Percentiles rank a stretch among this genome's conserved stretches.
phyloP scores from a whole-genome alignment of 2,329 filamentous ascomycete species.

The Elsinoe ampelina region DNA sequence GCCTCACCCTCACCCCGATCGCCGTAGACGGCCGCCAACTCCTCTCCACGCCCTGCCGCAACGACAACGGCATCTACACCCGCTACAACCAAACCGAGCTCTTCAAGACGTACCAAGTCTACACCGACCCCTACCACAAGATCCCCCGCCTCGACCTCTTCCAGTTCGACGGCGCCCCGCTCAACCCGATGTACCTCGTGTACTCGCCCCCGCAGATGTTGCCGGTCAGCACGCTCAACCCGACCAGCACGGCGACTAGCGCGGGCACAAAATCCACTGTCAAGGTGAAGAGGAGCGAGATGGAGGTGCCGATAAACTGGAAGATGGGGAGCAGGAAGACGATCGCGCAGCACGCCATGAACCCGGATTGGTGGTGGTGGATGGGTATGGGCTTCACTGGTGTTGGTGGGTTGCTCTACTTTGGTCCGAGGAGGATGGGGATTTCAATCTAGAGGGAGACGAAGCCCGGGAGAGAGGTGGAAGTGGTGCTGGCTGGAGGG shows the following conservation, averaged over 20 bases:
- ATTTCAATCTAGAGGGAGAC: slow-evolving; percentile 16
- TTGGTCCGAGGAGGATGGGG: slow-evolving; percentile 30
- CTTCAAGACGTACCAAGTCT: slow-evolving; percentile 44
- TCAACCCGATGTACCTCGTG: slow-evolving; percentile 59
- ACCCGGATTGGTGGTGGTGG: slow-evolving; percentile 43
- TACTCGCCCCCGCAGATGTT: slow-evolving; percentile 59
- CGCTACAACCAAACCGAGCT: slow-evolving; percentile 57
- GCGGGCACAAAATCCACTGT: slow-evolving; percentile 27
- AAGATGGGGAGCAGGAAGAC: slow-evolving; percentile 24
- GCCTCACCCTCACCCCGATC: slow-evolving; percentile 51
- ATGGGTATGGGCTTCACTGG: slow-evolving; percentile 40
- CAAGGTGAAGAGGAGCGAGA: slow-evolving; percentile 22
- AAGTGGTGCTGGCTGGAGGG: background rate
- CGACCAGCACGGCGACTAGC: slow-evolving; percentile 33
- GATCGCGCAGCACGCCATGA: slow-evolving; percentile 28
- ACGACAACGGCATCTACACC: slow-evolving; percentile 48
- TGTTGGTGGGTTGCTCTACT: slow-evolving; percentile 40
- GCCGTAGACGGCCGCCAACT: slow-evolving; percentile 59
- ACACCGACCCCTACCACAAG: slow-evolving; percentile 52
- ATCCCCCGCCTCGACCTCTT: slow-evolving; percentile 55
- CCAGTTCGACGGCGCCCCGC: slow-evolving; percentile 52
- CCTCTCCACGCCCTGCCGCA: slow-evolving; percentile 54
- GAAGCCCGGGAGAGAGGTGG: background rate
- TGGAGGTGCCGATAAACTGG: slow-evolving; percentile 33
- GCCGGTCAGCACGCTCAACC: slow-evolving; percentile 57